These are phyloP conservation scores for Coccomyxa sp. DNA, from an alignment of 139 green algal species.

Conservation along the genomic window DNA sequence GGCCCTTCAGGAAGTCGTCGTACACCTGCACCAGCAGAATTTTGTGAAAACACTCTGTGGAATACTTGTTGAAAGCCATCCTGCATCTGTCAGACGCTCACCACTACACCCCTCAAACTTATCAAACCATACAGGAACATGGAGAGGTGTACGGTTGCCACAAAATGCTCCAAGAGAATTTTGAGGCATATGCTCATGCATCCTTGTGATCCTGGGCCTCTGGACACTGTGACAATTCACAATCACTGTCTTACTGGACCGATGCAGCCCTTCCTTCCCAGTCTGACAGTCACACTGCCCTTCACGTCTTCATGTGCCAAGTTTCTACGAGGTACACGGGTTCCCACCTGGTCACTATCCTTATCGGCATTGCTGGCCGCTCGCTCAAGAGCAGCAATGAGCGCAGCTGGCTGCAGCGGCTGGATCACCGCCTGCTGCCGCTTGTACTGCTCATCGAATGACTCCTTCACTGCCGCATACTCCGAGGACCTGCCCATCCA, in stretches of 20 bases:
- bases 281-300: too few species aligned
- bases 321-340: too few species aligned
- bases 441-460: slow-evolving; percentile 44
- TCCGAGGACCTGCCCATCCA: slow-evolving; percentile 14
- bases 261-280: not conserved
- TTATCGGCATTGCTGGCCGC: slow-evolving; percentile 25
- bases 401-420: slow-evolving; percentile 39
- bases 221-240: not conserved
- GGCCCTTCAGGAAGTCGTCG: slow-evolving; percentile 25
- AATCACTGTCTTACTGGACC: not conserved
- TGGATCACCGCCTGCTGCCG: slow-evolving; percentile 44
- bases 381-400: slow-evolving; percentile 9
- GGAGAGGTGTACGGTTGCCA: too few species aligned
- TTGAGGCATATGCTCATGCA: not conserved
- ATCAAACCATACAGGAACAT: not conserved
- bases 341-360: slow-evolving; percentile 21
- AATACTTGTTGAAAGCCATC: not conserved
- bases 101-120: not conserved
- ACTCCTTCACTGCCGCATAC: slow-evolving; percentile 39
- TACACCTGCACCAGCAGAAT: not conserved
- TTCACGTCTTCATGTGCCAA: too few species aligned
- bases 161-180: not conserved
- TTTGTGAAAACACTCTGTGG: not conserved
- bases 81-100: not conserved
- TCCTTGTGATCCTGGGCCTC: not conserved